These are phyloP conservation scores for Aureobasidium zeae DNA, from an alignment of 2,329 filamentous ascomycete species.

Conservation along the genomic window DNA sequence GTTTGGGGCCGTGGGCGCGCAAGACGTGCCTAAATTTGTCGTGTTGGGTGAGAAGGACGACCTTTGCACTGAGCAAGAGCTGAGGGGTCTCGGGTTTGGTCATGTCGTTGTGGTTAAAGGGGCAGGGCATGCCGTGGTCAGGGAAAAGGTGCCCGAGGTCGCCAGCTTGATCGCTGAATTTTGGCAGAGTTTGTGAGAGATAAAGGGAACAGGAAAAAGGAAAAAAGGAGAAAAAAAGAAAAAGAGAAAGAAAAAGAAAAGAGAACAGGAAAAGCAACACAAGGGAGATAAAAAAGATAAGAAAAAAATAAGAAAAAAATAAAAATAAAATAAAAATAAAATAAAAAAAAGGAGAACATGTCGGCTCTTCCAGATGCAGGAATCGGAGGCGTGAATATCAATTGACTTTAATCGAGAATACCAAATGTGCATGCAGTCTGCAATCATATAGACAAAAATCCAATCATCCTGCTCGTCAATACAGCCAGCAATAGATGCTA, in stretches of 20 bases:
- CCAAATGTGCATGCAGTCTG: too few relatives aligned
- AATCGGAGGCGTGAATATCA: too few relatives aligned
- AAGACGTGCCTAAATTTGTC: constrained; percentile 10
- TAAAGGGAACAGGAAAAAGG: not conserved
- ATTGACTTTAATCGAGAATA: too few relatives aligned
- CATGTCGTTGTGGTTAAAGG: constrained; percentile 31
- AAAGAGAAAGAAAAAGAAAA: not conserved
- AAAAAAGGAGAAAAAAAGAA: not conserved
- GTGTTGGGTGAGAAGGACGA: constrained; percentile 15
- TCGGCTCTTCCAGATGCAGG: too few relatives aligned
- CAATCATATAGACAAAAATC: too few relatives aligned
- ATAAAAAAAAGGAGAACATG: too few relatives aligned
- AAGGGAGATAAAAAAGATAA: too few relatives aligned
- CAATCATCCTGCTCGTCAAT: too few relatives aligned
- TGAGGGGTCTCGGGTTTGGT: constrained; percentile 28
- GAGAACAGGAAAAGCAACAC: not conserved
- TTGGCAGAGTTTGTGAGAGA: constrained; percentile 20
- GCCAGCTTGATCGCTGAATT: constrained; percentile 27
- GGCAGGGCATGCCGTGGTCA: constrained; percentile 35
- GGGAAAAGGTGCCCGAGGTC: constrained; percentile 32
- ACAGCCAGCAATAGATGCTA: too few relatives aligned
- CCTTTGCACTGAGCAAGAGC: constrained; percentile 25
- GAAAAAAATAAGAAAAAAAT: too few relatives aligned
- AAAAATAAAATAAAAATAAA: too few relatives aligned
- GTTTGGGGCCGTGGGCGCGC: constrained; percentile 26